phyloP scores from a whole-genome alignment of 1,284 basidiomycete genomes.

The Ustilago hordei region DNA sequence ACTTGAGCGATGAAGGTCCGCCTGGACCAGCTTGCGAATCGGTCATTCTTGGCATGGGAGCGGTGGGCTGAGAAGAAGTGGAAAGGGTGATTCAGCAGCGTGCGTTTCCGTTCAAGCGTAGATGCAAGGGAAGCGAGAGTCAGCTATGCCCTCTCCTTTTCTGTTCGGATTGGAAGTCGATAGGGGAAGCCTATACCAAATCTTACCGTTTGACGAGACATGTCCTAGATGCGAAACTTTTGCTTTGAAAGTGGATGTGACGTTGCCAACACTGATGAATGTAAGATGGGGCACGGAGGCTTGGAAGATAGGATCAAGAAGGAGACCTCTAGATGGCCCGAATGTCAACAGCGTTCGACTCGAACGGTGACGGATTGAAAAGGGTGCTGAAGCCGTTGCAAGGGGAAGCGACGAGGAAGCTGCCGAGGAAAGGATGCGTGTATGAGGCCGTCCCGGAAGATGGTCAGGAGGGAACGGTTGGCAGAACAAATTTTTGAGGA shows the following conservation, averaged over 20 bases:
- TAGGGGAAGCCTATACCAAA: background rate
- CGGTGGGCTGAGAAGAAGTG: conserved; percentile 28
- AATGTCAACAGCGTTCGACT: background rate
- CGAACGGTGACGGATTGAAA: background rate
- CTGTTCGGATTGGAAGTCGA: background rate
- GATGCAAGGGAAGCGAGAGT: conserved; percentile 13
- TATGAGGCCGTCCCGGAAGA: conserved; percentile 17
- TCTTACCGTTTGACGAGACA: conserved; percentile 27
- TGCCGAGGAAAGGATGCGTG: conserved; percentile 4
- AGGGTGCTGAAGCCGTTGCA: background rate
- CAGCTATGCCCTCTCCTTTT: background rate
- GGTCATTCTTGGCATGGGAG: conserved; percentile 63
- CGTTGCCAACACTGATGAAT: too few relatives aligned
- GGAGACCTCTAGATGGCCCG: background rate
- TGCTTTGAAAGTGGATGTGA: too few relatives aligned
- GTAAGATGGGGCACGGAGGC: background rate
- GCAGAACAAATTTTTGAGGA: background rate
- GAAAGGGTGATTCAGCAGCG: conserved; percentile 7
- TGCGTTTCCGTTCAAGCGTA: background rate
- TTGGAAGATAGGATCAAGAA: too few relatives aligned
- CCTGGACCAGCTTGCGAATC: conserved; percentile 61
- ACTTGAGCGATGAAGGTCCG: conserved; percentile 61
- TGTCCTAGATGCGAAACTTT: conserved; percentile 1
- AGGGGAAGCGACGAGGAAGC: conserved; percentile 7
- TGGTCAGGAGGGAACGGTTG: background rate